phyloP scores from a whole-genome alignment of 2,329 filamentous ascomycete genomes.

The Fusarium globosum region DNA sequence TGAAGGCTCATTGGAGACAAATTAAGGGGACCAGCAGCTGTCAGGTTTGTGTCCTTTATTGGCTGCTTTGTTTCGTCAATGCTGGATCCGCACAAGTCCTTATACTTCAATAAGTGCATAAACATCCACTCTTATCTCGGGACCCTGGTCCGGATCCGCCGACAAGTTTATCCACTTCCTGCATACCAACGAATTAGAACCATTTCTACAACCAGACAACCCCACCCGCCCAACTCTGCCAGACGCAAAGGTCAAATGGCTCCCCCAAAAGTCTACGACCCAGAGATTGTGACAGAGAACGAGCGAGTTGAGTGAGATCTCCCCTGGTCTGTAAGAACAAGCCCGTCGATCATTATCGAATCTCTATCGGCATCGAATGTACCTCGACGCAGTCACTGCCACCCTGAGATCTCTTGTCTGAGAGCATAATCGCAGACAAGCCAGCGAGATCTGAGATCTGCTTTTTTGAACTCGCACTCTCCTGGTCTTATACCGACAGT shows the following conservation, averaged over 20 bases:
- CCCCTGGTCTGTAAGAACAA: conserved; percentile 36
- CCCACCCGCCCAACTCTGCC: conserved; percentile 27
- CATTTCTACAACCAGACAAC: background rate
- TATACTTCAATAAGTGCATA: conserved; percentile 12
- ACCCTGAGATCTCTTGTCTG: conserved; percentile 7
- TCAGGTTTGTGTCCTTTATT: background rate
- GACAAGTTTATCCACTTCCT: conserved; percentile 9
- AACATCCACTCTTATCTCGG: conserved; percentile 21
- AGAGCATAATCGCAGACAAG: conserved; percentile 3
- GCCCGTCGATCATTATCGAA: conserved; percentile 31
- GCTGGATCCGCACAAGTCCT: conserved; percentile 1
- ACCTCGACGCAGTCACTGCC: background rate
- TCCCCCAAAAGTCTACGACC: conserved; percentile 28
- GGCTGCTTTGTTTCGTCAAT: conserved; percentile 6
- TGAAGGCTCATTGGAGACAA: background rate
- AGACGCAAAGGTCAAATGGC: conserved; percentile 23
- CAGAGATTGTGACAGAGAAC: conserved; percentile 25
- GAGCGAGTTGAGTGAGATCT: conserved; percentile 30
- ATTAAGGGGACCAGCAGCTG: background rate
- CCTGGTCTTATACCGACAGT: background rate
- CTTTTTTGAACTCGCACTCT: conserved; percentile 9
- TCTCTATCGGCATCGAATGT: background rate
- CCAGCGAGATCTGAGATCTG: conserved; percentile 19
- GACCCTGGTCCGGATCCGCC: conserved; percentile 23
- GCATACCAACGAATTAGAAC: conserved; percentile 11